Conservation (phyloP, 192 early-diverging fungal genomes). For the Coemansia asiatica region DNA sequence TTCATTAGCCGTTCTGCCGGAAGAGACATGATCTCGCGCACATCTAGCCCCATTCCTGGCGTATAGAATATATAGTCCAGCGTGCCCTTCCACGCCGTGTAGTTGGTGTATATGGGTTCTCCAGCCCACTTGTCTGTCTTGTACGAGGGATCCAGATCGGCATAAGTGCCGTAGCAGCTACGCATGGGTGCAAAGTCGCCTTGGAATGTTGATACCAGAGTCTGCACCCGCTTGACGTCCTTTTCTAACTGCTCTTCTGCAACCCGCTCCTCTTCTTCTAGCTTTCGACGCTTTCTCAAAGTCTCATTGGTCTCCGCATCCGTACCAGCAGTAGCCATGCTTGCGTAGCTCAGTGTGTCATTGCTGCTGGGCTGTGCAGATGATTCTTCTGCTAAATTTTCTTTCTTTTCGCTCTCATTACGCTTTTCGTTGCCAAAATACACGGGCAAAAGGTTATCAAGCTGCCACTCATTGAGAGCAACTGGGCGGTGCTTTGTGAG, state of each 20-base stretch:
- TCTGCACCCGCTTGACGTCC: conserved; percentile 28
- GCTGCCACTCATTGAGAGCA: conserved; percentile 47
- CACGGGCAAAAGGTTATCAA: conserved; percentile 46
- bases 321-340: conserved; percentile 18
- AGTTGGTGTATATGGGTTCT: conserved; percentile 54
- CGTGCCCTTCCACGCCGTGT: conserved; percentile 53
- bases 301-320: conserved; percentile 15
- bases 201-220: conserved; percentile 26
- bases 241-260: conserved; percentile 24
- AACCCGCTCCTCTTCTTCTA: conserved; percentile 31
- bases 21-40: conserved; percentile 37
- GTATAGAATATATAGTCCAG: conserved; percentile 52
- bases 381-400: background rate
- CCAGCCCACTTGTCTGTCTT: conserved; percentile 49
- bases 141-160: conserved; percentile 43
- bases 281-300: conserved; percentile 19
- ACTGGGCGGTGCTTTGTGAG: conserved; percentile 57
- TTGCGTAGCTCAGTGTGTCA: conserved; percentile 26
- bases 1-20: conserved; percentile 33
- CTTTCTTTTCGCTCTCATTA: conserved; percentile 5
- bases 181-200: conserved; percentile 16
- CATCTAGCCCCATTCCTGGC: conserved; percentile 12
- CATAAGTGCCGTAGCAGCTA: conserved; percentile 48
- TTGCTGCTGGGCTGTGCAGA: background rate
- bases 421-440: conserved; percentile 1